Conservation (phyloP, 2,329 filamentous ascomycete species). For the Monosporascus sp. region DNA sequence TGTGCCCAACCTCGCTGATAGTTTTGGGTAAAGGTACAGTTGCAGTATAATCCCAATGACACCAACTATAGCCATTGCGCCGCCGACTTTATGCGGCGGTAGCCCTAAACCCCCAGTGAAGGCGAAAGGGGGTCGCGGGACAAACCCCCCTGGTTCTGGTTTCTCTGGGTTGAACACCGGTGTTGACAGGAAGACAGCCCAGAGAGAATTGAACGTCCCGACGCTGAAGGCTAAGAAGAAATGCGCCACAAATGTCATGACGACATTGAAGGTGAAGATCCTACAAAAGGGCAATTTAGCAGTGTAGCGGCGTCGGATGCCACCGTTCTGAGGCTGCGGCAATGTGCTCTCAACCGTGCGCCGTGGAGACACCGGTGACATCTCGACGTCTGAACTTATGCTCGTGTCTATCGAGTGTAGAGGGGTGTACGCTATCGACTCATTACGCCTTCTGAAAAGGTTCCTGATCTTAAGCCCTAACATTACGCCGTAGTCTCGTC, state of each 20-base stretch:
- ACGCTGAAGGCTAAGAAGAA: slow-evolving; percentile 69
- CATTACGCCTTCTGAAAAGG: slow-evolving; percentile 19
- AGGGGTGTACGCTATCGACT: slow-evolving; percentile 26
- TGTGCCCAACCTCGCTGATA: slow-evolving; percentile 64
- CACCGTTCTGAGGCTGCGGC: slow-evolving; percentile 4
- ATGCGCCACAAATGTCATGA: slow-evolving; percentile 54
- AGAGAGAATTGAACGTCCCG: slow-evolving; percentile 70
- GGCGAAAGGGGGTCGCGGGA: slow-evolving; percentile 45
- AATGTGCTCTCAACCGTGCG: slow-evolving; percentile 10
- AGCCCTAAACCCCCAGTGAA: slow-evolving; percentile 76
- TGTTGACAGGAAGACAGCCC: slow-evolving; percentile 72
- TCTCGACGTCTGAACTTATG: slow-evolving; percentile 23
- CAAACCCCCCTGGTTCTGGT: slow-evolving; percentile 25
- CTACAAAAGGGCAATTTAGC: slow-evolving; percentile 45
- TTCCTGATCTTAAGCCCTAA: slow-evolving; percentile 31
- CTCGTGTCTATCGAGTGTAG: slow-evolving; percentile 27
- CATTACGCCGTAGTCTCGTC: slow-evolving; percentile 37
- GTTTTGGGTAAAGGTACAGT: slow-evolving; percentile 62
- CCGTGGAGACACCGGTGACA: slow-evolving; percentile 19
- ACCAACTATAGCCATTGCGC: slow-evolving; percentile 73
- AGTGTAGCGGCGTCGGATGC: slow-evolving; percentile 33
- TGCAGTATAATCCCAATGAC: slow-evolving; percentile 70
- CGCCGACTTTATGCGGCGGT: slow-evolving; percentile 63
- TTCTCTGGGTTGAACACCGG: slow-evolving; percentile 49
- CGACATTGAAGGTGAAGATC: slow-evolving; percentile 52